Percentiles rank a stretch among this genome's conserved stretches.
Evolutionary conservation across 805 yeast species (phyloP).

Genomic region (Phaffomyces thermotolerans): DNA sequence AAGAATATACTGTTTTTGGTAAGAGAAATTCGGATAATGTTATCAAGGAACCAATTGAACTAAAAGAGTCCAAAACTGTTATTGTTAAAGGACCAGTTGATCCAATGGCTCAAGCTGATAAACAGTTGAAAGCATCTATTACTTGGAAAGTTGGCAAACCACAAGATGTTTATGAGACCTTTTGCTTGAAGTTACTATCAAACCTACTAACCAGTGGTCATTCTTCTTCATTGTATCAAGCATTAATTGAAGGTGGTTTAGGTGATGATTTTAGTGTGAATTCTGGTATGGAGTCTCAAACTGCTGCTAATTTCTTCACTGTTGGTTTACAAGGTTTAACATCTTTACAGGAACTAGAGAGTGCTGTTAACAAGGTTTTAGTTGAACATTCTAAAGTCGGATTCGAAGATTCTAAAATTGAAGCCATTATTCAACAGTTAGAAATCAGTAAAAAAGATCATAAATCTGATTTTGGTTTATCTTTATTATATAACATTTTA

Average conservation of each 20-base stretch:
- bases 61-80: constrained; percentile 29
- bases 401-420: constrained; percentile 55
- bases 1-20: constrained; percentile 47
- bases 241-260: constrained; percentile 74
- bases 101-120: constrained; percentile 57
- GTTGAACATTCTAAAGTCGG: constrained; percentile 34
- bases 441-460: constrained; percentile 82
- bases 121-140: constrained; percentile 72
- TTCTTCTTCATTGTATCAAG: constrained; percentile 81
- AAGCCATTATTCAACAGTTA: constrained; percentile 81
- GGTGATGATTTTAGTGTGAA: constrained; percentile 86
- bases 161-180: constrained; percentile 56
- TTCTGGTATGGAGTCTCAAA: constrained; percentile 78
- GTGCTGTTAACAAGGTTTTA: constrained; percentile 41
- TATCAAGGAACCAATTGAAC: constrained; percentile 22
- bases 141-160: constrained; percentile 88
- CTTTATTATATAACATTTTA: constrained; percentile 61
- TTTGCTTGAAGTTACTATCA: constrained; percentile 64
- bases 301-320: constrained; percentile 71
- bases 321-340: constrained; percentile 79
- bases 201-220: constrained; percentile 83
- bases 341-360: constrained; percentile 39
- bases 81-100: constrained; percentile 70
- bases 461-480: constrained; percentile 84
- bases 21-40: constrained; percentile 33